Evolutionary conservation across 2,329 filamentous ascomycete genomes (phyloP).

Genomic region (Sarocladiaceae sp.): DNA sequence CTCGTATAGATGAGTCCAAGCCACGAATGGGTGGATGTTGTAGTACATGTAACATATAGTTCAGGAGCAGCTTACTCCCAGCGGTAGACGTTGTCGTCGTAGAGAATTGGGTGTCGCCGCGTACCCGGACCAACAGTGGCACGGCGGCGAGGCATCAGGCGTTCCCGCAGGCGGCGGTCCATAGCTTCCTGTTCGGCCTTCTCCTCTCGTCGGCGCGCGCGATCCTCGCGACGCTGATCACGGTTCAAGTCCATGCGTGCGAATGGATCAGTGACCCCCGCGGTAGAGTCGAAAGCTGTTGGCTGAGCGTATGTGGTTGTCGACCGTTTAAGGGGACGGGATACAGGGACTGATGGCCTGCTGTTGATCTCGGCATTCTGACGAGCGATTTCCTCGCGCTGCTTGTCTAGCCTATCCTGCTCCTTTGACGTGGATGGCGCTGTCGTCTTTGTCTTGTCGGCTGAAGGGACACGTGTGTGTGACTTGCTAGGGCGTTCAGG

Average conservation of each 20-base stretch:
- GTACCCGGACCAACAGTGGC: constrained; percentile 30
- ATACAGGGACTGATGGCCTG: constrained; percentile 26
- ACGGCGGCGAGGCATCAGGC: constrained; percentile 31
- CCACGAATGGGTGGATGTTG: too few species aligned
- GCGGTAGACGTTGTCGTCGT: constrained; percentile 33
- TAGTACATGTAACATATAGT: too few species aligned
- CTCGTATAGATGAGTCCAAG: too few species aligned
- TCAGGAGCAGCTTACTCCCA: constrained; percentile 27
- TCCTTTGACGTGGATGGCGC: not conserved
- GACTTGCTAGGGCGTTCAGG: constrained; percentile 1
- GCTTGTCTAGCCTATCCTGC: constrained; percentile 13
- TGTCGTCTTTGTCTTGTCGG: not conserved
- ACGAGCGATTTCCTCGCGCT: constrained; percentile 28
- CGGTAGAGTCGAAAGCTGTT: not conserved
- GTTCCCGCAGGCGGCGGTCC: constrained; percentile 31
- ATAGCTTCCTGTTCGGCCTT: constrained; percentile 31
- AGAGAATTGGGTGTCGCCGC: constrained; percentile 28
- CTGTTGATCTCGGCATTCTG: constrained; percentile 36
- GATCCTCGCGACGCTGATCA: constrained; percentile 25
- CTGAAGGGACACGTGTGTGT: not conserved
- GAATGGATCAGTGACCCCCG: constrained; percentile 1
- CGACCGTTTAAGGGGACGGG: constrained; percentile 17
- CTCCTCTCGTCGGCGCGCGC: constrained; percentile 22
- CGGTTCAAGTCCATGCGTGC: not conserved
- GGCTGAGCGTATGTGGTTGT: constrained; percentile 17